Percentiles rank a stretch among this genome's conserved stretches.
phyloP scores from a whole-genome alignment of 768 basidiomycete species.

The Filobasidium wieringae region DNA sequence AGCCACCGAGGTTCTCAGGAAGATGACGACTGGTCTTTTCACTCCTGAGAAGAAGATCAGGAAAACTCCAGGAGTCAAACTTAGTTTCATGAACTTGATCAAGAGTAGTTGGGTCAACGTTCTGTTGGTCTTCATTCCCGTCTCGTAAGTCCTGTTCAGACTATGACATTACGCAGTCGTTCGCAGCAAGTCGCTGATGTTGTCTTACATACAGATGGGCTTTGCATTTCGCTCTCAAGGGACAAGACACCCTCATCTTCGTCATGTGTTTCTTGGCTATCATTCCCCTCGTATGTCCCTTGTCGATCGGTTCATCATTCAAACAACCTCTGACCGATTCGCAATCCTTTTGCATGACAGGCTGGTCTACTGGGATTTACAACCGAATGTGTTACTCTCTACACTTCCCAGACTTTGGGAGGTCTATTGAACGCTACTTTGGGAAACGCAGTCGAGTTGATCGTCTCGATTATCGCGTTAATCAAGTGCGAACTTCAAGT shows the following conservation, averaged over 20 bases:
- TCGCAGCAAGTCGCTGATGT: background rate
- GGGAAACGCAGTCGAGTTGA: constrained; percentile 49
- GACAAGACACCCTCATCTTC: constrained; percentile 45
- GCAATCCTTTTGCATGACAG: constrained; percentile 1
- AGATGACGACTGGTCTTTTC: constrained; percentile 34
- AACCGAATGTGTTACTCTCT: constrained; percentile 44
- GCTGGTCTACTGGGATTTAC: constrained; percentile 48
- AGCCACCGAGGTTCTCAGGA: no score
- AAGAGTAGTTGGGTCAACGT: constrained; percentile 40
- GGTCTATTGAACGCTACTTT: constrained; percentile 49
- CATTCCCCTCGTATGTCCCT: constrained; percentile 40
- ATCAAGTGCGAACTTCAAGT: constrained; percentile 44
- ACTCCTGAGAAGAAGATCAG: constrained; percentile 31
- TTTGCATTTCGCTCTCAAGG: constrained; percentile 39
- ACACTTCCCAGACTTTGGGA: constrained; percentile 45
- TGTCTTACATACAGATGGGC: constrained; percentile 38
- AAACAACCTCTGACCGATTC: constrained; percentile 17
- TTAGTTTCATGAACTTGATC: constrained; percentile 25
- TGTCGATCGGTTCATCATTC: constrained; percentile 14
- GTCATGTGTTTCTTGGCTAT: constrained; percentile 46
- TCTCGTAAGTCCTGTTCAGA: constrained; percentile 35
- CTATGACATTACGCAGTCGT: background rate
- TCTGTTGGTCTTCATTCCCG: constrained; percentile 45
- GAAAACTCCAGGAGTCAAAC: constrained; percentile 23
- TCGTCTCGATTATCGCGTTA: constrained; percentile 34